Evolutionary conservation across 805 yeast genomes (phyloP), one percentile per base, ranked within the genome.

Genomic region (Metschnikowia matae): DNA sequence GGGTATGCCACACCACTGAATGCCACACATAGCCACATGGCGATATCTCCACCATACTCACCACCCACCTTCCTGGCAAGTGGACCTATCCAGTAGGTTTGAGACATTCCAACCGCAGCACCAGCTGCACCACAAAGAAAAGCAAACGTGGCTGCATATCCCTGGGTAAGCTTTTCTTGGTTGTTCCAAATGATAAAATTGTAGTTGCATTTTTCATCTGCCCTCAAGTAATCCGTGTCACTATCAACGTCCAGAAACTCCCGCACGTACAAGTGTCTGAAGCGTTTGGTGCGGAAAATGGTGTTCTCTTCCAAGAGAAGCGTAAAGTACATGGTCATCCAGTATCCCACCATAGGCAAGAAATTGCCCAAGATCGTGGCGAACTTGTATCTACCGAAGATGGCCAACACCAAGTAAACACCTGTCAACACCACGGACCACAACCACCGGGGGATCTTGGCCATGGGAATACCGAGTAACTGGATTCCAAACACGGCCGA

Each of bases 301-400:
- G 76, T 50, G 61, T 87, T 87, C 64, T 89, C 96, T 56, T 86
- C 88, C 2, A 87, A 52, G 33, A 88, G 67, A 41, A 89, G 64
- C n/a, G 80, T 78, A 59, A 84, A 80, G 65, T 89, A 89, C 70
- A 89, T 87, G 51, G 91, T 81, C 49, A 87, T 80, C 96, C 96
- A 89, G 68, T 89, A 89, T 1, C 96, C 96, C 51, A 89, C 79
- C 96, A 89, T 89, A 8, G 96, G 96, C 60, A 89, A 71, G 67
- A 89, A 89, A 61, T 89, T 89, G 10, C 89, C 82, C 57, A 89
- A 70, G 52, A 89, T 87, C 2, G 81, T 74, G 50, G 88, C 74
- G 63, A 89, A 85, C 58, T 84, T 83, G 62, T 84, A 70, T 58
- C 85, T 77, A 10, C 96, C 96, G 20, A 80, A 91, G 52, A 88